Percentiles rank a stretch among this genome's conserved stretches.
These are phyloP conservation scores for Phytophthora kernoviae DNA, from an alignment of 352 stramenopile genomes.

Conservation along the genomic window DNA sequence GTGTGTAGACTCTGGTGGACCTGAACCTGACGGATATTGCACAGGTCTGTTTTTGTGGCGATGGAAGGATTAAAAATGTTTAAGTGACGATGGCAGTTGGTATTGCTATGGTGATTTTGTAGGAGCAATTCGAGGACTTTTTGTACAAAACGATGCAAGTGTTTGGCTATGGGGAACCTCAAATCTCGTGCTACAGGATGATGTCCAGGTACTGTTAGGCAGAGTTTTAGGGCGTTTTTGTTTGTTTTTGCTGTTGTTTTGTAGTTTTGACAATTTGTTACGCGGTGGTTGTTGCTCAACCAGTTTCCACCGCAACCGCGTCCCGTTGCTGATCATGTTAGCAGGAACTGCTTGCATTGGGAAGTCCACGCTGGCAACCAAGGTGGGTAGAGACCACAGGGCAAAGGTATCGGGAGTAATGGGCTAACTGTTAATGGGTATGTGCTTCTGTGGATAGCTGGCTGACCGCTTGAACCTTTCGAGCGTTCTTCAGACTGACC, in stretches of 20 bases:
- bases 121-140: constrained; percentile 91
- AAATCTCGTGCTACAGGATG: constrained; percentile 89
- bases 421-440: constrained; percentile 1
- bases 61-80: neutral
- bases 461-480: constrained; percentile 87
- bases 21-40: constrained; percentile 85
- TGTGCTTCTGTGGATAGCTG: constrained; percentile 43
- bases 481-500: constrained; percentile 85
- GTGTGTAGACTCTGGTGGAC: constrained; percentile 78
- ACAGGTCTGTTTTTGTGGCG: constrained; percentile 40
- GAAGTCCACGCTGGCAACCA: constrained; percentile 89
- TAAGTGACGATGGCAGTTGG: neutral
- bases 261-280: neutral
- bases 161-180: constrained; percentile 84
- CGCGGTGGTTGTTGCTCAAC: neutral
- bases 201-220: constrained; percentile 73
- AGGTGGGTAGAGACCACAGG: constrained; percentile 38
- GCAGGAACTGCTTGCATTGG: constrained; percentile 82
- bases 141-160: constrained; percentile 91
- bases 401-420: neutral
- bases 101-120: constrained; percentile 1
- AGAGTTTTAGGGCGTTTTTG: too few species aligned
- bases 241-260: too few species aligned
- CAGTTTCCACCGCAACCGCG: constrained; percentile 85
- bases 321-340: constrained; percentile 85